A percentile compares a stretch with the other conserved stretches of the same genome.
phyloP scores from a whole-genome alignment of 768 basidiomycete species.

The Symmetrospora coprosmae region DNA sequence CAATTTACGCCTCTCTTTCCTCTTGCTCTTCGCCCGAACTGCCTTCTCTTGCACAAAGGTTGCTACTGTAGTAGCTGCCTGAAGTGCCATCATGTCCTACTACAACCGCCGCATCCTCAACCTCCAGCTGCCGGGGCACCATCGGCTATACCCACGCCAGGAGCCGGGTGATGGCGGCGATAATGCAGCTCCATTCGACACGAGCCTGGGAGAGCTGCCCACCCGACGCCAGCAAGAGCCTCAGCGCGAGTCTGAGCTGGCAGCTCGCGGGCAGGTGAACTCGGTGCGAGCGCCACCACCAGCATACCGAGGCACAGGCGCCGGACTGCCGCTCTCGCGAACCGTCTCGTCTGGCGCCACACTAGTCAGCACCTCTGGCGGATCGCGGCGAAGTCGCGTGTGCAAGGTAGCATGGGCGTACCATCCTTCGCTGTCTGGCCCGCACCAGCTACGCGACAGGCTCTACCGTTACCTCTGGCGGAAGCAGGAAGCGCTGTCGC shows the following conservation, averaged over 20 bases:
- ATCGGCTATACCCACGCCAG: background rate
- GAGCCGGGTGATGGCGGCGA: no score
- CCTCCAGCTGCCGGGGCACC: conserved; percentile 1
- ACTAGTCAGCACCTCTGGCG: background rate
- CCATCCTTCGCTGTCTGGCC: conserved; percentile 2
- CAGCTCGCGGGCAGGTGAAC: no score
- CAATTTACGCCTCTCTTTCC: no score
- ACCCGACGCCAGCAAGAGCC: no score
- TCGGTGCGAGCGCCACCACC: background rate
- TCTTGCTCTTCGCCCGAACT: background rate
- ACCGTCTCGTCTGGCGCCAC: conserved; percentile 9
- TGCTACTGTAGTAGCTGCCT: background rate
- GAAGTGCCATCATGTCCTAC: no score
- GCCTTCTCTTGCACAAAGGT: background rate
- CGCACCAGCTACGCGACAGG: background rate
- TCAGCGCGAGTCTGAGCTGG: no score
- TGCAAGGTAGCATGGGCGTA: conserved; percentile 11
- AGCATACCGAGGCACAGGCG: background rate
- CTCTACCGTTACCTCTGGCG: background rate
- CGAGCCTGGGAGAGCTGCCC: no score
- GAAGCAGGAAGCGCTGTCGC: background rate
- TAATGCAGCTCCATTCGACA: no score
- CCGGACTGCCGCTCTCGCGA: background rate
- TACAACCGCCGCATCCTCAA: conserved; percentile 3
- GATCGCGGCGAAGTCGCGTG: background rate